phyloP scores from a whole-genome alignment of 1,284 basidiomycete species.

The Trichosporon inkin region DNA sequence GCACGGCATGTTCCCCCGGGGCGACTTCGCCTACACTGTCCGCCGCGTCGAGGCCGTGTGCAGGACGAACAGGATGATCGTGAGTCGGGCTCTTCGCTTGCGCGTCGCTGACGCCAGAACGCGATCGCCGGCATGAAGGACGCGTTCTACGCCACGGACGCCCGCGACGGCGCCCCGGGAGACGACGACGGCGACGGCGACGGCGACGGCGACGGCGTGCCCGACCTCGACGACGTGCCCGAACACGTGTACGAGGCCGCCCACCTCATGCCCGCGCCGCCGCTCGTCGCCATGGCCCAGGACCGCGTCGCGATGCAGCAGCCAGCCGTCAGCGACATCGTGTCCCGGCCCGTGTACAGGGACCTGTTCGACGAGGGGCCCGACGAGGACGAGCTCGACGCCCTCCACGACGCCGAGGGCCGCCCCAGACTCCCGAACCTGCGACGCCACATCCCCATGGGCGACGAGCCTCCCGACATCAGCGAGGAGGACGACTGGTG shows the following conservation, averaged over 20 bases:
- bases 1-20: constrained; percentile 82
- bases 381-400: constrained; percentile 57
- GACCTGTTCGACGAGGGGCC: constrained; percentile 36
- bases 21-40: constrained; percentile 76
- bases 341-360: background rate
- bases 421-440: background rate
- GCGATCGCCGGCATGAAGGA: constrained; percentile 52
- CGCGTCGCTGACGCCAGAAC: constrained; percentile 49
- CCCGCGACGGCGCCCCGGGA: constrained; percentile 43
- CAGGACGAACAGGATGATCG: constrained; percentile 75
- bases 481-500: constrained; percentile 37
- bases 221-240: too few species aligned
- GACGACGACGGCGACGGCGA: constrained; percentile 35
- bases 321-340: background rate
- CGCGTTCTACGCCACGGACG: constrained; percentile 58
- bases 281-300: background rate
- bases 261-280: too few species aligned
- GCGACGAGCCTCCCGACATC: constrained; percentile 10
- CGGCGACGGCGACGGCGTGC: background rate
- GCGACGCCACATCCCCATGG: background rate
- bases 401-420: constrained; percentile 52
- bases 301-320: background rate
- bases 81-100: constrained; percentile 50
- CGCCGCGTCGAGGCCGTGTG: constrained; percentile 77
- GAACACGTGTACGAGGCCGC: too few species aligned